These are phyloP conservation scores for Plasmodium reichenowi DNA, from an alignment of 169 alveolate species.

Conservation along the genomic window DNA sequence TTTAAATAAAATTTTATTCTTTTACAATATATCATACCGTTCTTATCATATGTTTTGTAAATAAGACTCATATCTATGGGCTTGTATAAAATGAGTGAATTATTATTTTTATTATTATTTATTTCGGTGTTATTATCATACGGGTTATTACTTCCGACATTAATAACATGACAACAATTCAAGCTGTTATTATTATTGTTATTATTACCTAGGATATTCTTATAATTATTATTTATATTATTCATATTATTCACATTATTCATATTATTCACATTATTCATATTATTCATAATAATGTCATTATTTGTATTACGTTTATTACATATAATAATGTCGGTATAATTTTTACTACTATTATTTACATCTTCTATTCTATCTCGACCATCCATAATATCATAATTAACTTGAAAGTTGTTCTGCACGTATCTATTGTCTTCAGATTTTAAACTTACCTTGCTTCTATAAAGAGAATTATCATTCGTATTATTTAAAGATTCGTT, in stretches of 20 bases:
- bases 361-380: too few relatives aligned
- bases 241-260: background rate
- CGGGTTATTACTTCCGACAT: background rate
- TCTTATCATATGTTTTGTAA: slow-evolving; percentile 55
- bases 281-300: too few relatives aligned
- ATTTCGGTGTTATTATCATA: background rate
- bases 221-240: background rate
- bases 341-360: too few relatives aligned
- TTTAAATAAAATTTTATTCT: slow-evolving; percentile 34
- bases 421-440: background rate
- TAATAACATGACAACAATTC: background rate
- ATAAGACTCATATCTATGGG: slow-evolving; percentile 62
- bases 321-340: too few relatives aligned
- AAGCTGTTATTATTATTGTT: slow-evolving; percentile 1
- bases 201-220: background rate
- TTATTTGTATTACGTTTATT: too few relatives aligned
- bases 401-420: too few relatives aligned
- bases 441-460: background rate
- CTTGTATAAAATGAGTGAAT: background rate
- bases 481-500: background rate
- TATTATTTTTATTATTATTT: background rate
- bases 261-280: too few relatives aligned
- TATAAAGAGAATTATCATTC: background rate
- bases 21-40: slow-evolving; percentile 63
- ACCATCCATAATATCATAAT: too few relatives aligned